Percentiles rank a stretch among this genome's conserved stretches.
Conservation (phyloP, 164 flowering plant species). For the Magnolia sinica region DNA sequence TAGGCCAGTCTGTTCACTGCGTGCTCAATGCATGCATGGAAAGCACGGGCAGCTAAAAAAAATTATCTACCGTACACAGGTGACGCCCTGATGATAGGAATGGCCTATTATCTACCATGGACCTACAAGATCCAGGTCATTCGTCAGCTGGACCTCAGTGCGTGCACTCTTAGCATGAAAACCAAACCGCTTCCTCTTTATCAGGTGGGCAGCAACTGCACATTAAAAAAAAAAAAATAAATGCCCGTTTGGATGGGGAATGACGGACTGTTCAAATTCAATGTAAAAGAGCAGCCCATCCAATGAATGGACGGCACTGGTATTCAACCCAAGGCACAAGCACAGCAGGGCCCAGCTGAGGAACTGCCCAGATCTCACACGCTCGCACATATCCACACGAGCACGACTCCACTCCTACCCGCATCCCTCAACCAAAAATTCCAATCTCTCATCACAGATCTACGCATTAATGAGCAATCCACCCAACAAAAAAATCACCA, state of each 20-base stretch:
- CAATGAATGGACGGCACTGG: background rate
- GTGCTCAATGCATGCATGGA: too few relatives aligned
- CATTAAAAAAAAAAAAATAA: background rate
- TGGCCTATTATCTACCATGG: too few relatives aligned
- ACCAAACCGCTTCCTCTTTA: background rate
- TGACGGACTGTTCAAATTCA: background rate
- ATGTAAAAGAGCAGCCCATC: background rate
- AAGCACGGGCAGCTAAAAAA: too few relatives aligned
- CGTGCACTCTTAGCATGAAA: background rate
- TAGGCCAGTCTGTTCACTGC: too few relatives aligned
- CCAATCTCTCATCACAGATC: background rate
- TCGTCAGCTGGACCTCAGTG: too few relatives aligned
- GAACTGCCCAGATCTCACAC: background rate
- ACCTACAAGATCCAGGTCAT: too few relatives aligned
- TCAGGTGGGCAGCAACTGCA: background rate
- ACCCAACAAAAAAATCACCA: background rate
- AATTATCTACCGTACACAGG: too few relatives aligned
- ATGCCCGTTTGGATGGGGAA: background rate
- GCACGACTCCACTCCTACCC: too few relatives aligned
- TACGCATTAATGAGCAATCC: background rate
- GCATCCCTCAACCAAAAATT: background rate
- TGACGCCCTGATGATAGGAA: too few relatives aligned
- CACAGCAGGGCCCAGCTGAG: background rate
- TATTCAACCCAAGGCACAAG: background rate
- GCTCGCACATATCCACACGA: background rate